A percentile compares a stretch with the other conserved stretches of the same genome.
Evolutionary conservation across 1,284 basidiomycete species (phyloP).

Genomic region (Austroboletus niveus): DNA sequence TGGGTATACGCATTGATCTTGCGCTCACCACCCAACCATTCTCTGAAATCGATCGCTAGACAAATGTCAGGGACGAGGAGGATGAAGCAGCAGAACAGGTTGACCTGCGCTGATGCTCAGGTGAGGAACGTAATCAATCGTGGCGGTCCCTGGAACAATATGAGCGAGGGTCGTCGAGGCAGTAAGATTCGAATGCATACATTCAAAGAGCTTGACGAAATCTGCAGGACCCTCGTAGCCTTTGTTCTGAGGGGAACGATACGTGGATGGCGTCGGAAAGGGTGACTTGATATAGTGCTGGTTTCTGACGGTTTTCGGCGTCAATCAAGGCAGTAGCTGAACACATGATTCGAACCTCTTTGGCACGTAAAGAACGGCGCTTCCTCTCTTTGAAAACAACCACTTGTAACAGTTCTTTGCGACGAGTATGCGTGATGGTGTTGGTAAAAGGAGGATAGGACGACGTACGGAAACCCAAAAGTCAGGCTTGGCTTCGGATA

Average conservation of each 20-base stretch:
- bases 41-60: conserved; percentile 72
- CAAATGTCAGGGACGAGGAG: conserved; percentile 20
- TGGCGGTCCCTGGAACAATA: conserved; percentile 62
- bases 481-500: conserved; percentile 63
- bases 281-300: conserved; percentile 75
- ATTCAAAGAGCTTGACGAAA: conserved; percentile 62
- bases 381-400: conserved; percentile 72
- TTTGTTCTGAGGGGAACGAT: conserved; percentile 45
- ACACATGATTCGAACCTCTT: conserved; percentile 47
- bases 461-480: conserved; percentile 73
- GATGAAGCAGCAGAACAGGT: conserved; percentile 2
- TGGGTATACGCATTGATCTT: conserved; percentile 78
- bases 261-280: conserved; percentile 70
- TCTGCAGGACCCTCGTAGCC: conserved; percentile 32
- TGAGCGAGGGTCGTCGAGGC: conserved; percentile 2
- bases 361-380: conserved; percentile 77
- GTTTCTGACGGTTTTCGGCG: conserved; percentile 40
- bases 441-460: background rate
- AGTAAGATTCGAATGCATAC: conserved; percentile 34
- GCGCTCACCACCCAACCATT: conserved; percentile 81
- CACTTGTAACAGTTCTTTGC: conserved; percentile 81
- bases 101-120: conserved; percentile 57
- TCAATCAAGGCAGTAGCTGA: background rate
- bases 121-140: conserved; percentile 56
- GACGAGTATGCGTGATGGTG: background rate